Evolutionary conservation across 176 grass and related monocot species (phyloP), one percentile per base, ranked within the genome.

Genomic region (Eremochloa ophiuroides): DNA sequence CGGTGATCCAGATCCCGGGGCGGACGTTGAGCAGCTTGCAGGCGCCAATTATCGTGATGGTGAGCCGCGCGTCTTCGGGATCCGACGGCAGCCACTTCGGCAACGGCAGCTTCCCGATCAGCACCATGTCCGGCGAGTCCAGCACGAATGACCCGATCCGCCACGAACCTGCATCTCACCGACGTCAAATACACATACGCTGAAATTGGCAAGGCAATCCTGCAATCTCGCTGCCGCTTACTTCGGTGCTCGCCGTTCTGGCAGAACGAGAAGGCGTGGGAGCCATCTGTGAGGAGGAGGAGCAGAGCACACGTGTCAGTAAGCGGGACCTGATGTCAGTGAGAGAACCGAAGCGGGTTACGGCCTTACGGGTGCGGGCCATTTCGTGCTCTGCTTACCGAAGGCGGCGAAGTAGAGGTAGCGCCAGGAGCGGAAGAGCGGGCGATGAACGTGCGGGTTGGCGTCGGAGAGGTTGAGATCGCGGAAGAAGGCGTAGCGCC

Each of bases 1-100:
- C 96, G 2, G 93, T 89, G 38, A 98, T 95, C 96, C 96, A 98
- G 88, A 95, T 91, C 68, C 96, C 96, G 4, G 82, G 77, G 53
- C 91, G 87, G 62, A 70, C 79, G 29, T 88, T 88, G 64, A 44
- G 27, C 44, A 99, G 30, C 37, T 85, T 33, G 85, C 93, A 93
- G 41, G 91, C 82, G 17, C 96, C 93, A 4, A 80, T 66, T 53
- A 93, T 58, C 51, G 84, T 40, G 41, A 99, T 91, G 73, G 76
- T 12, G 62, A 69, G 40, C 38, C 34, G 35, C 7, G 17, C n/a
- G 38, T 73, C 83, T 7, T 83, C 90, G 8, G 81, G 62, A 2
- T 17, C 68, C 42, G 16, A 58, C 53, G 79, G 79, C 83, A 91
- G 18, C 55, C 66, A 83, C 66, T 5, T 82, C 15, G 92, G 90